Percentiles rank a stretch among this genome's conserved stretches.
Conservation (phyloP, 441 rosid species). For the Corymbia citriodora region DNA sequence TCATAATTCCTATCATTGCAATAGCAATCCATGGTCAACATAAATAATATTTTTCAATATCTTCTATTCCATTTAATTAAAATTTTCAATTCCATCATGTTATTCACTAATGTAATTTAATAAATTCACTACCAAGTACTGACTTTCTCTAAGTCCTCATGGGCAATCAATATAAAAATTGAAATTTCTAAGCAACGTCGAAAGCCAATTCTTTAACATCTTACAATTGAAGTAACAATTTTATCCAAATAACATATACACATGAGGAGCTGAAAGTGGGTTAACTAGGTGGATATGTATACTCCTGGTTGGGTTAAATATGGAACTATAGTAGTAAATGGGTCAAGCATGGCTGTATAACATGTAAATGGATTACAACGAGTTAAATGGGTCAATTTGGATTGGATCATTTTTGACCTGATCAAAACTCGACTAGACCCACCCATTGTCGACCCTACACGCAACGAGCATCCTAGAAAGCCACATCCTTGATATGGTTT, state of each 20-base stretch:
- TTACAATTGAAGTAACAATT: too few species aligned
- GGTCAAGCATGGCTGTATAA: background rate
- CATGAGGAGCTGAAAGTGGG: background rate
- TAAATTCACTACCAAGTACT: background rate
- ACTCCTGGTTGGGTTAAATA: background rate
- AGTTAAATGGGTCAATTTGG: background rate
- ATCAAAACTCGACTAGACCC: background rate
- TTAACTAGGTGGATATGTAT: background rate
- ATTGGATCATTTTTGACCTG: rapidly evolving
- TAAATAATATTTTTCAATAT: background rate
- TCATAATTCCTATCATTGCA: background rate
- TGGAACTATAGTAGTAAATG: background rate
- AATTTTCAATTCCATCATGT: background rate
- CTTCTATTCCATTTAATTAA: background rate
- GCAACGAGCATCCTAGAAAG: rapidly evolving
- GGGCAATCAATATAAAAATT: background rate
- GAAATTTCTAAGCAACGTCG: background rate
- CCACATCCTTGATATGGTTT: background rate
- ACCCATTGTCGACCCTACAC: background rate
- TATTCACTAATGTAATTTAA: background rate
- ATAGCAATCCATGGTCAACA: background rate
- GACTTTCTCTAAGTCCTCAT: background rate
- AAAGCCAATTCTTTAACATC: background rate
- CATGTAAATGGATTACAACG: background rate
- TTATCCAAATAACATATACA: background rate